Base-by-base conservation (phyloP, 2,329 filamentous ascomycete genomes). In the Lachnellula arida region DNA sequence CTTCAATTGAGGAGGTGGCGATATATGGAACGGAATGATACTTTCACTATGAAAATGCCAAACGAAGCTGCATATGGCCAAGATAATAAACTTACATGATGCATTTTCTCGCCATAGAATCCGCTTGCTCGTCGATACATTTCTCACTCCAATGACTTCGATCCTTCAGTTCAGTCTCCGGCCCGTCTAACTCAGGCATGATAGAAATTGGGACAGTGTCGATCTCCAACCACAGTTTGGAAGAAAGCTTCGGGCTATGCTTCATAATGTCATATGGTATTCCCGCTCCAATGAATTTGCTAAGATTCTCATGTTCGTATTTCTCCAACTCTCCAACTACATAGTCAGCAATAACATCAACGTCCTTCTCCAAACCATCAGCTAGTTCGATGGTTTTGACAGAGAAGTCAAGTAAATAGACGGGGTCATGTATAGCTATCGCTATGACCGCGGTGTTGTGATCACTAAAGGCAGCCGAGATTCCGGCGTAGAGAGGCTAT, bases 101-200 rank as follows among this genome's bases (percentile, higher is more conserved):
- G 69, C 87, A 90, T 74, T 91, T 92, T 59, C 89, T 79, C 1
- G 86, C 86, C 81, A 92, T 88, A 0, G 86, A 88, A 68, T 93
- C 89, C 1, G 89, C 88, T 70, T 91, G 85, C 68, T 94, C 89
- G 64, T 92, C 89, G 4, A 91, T 78, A n/a, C 78, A 74, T 67
- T 84, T 82, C 35, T 73, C 70, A 46, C 78, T 74, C 77, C 80
- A 81, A 59, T 78, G 76, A 72, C 63, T 68, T 46, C 58, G 58
- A 19, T 66, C 72, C 48, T 70, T 71, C 63, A 75, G 74, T 59
- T 71, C 66, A 51, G 7, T 46, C 25, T 62, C 53, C 15, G 63
- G 66, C 46, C 56, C 61, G 35, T 68, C 73, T 22, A 70, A 66
- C 61, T 76, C 76, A 5, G 76, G 75, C 9, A 73, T 75, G 59